These are phyloP conservation scores for Pestalotiopsis sp. DNA, from an alignment of 2,329 filamentous ascomycete genomes.

Conservation along the genomic window DNA sequence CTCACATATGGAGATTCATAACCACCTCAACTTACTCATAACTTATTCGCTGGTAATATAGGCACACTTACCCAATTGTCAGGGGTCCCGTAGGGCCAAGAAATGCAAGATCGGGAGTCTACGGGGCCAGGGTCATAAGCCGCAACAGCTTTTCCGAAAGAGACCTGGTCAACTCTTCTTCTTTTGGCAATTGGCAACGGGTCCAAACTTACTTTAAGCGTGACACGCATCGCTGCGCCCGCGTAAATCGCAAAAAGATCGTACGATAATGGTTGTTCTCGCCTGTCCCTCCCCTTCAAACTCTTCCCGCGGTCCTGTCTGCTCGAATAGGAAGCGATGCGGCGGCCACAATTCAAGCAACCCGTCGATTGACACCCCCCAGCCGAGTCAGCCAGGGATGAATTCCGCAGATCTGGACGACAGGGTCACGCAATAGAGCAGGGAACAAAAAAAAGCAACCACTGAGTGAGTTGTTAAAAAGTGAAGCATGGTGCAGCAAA, in stretches of 20 bases:
- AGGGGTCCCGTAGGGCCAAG: neutral
- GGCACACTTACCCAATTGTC: too few relatives aligned
- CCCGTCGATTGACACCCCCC: neutral
- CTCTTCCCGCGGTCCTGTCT: neutral
- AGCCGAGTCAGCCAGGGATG: too few relatives aligned
- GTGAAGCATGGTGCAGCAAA: too few relatives aligned
- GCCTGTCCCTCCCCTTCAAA: neutral
- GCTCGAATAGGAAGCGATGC: conserved; percentile 11
- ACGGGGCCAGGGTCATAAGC: neutral
- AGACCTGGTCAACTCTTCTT: neutral
- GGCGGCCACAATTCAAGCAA: neutral
- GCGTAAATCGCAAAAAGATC: conserved; percentile 4
- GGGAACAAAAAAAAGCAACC: neutral
- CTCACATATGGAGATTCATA: too few relatives aligned
- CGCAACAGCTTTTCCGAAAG: neutral
- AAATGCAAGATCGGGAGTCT: conserved; percentile 8
- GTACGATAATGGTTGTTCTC: conserved; percentile 3
- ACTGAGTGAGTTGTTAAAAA: neutral
- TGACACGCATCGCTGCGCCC: neutral
- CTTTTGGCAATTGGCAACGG: neutral
- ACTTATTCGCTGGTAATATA: neutral
- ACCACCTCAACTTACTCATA: neutral
- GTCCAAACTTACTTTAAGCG: neutral
- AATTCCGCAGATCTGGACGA: neutral
- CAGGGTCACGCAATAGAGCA: neutral